These are phyloP conservation scores for Linanthus parryae DNA, from an alignment of 148 eudicot species.

Conservation along the genomic window DNA sequence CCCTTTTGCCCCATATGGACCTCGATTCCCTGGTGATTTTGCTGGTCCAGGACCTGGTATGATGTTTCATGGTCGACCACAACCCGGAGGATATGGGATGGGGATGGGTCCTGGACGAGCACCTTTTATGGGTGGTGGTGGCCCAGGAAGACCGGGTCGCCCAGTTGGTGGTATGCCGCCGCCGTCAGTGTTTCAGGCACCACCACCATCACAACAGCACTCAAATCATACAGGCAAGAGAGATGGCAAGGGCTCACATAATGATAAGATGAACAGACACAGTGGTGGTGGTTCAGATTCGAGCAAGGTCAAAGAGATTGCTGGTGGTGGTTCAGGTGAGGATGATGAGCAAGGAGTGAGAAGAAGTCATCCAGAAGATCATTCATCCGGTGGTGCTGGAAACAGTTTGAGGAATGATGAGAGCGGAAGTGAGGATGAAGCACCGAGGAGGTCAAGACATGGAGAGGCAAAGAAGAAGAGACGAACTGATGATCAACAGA, in stretches of 20 bases:
- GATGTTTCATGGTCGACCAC: slow-evolving; percentile 81
- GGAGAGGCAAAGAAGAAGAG: slow-evolving; percentile 91
- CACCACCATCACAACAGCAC: slow-evolving; percentile 40
- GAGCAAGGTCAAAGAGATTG: slow-evolving; percentile 43
- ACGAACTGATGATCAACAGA: slow-evolving; percentile 38
- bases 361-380: slow-evolving; percentile 36
- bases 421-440: slow-evolving; percentile 96
- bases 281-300: slow-evolving; percentile 44
- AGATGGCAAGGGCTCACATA: slow-evolving; percentile 38
- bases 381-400: slow-evolving; percentile 38
- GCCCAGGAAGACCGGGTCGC: slow-evolving; percentile 45
- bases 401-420: slow-evolving; percentile 57
- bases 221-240: slow-evolving; percentile 41
- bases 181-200: slow-evolving; percentile 38
- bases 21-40: slow-evolving; percentile 67
- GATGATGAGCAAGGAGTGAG: slow-evolving; percentile 37
- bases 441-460: slow-evolving; percentile 89
- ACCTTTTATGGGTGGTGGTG: slow-evolving; percentile 73
- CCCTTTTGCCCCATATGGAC: slow-evolving; percentile 78
- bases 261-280: slow-evolving; percentile 49
- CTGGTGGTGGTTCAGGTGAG: slow-evolving; percentile 25
- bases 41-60: slow-evolving; percentile 52
- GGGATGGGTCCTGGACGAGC: slow-evolving; percentile 81
- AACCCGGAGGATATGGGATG: slow-evolving; percentile 83
- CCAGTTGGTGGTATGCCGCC: slow-evolving; percentile 38